Percentiles rank a stretch among this genome's conserved stretches.
Conservation (phyloP, 352 stramenopile species). For the Phytopythium ostracodes region DNA sequence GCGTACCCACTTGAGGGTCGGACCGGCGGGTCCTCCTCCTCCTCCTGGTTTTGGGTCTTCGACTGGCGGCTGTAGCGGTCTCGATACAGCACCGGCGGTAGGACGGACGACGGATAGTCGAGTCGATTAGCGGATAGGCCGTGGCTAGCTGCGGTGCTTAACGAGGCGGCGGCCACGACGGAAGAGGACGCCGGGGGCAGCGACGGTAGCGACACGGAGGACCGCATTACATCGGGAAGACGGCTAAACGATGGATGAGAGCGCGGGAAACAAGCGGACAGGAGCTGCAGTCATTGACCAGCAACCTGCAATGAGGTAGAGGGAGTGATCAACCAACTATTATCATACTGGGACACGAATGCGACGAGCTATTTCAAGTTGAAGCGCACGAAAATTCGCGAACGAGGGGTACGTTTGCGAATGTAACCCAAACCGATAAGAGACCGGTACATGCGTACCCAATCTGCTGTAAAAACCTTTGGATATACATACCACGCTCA, state of each 20-base stretch:
- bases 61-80: neutral
- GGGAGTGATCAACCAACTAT: no score
- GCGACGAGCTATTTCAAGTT: neutral
- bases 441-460: no score
- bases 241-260: neutral
- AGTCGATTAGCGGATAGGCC: no score
- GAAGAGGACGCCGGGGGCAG: neutral
- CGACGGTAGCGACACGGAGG: constrained; percentile 1
- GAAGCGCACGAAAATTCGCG: neutral
- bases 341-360: no score
- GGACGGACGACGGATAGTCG: neutral
- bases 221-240: neutral
- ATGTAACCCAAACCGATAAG: neutral
- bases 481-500: no score
- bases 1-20: neutral
- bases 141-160: no score
- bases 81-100: neutral
- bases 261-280: neutral
- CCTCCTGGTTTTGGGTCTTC: neutral
- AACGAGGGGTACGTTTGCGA: neutral
- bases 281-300: no score
- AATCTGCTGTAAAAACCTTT: no score
- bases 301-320: no score
- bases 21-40: neutral
- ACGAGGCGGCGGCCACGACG: neutral